These are phyloP conservation scores for Calonectria ilicicola DNA, from an alignment of 2,329 filamentous ascomycete species.

Conservation along the genomic window DNA sequence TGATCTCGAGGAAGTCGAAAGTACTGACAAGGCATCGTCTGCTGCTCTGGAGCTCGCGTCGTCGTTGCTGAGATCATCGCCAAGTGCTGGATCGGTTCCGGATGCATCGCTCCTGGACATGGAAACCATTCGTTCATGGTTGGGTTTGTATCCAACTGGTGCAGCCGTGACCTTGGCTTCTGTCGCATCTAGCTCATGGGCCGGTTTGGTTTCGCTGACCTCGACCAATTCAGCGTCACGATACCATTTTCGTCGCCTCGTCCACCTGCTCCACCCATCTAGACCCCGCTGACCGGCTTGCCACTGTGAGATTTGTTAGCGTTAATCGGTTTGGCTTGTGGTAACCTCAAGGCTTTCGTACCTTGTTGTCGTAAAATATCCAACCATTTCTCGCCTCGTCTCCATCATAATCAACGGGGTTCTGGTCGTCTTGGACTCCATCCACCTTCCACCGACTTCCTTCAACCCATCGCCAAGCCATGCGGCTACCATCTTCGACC, in stretches of 20 bases:
- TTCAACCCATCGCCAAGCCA: constrained; percentile 82
- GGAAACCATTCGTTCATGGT: constrained; percentile 52
- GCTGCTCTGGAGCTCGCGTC: constrained; percentile 46
- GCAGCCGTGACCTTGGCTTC: constrained; percentile 44
- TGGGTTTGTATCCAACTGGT: constrained; percentile 49
- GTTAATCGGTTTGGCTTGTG: not conserved
- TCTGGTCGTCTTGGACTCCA: constrained; percentile 68
- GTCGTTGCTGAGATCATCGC: constrained; percentile 42
- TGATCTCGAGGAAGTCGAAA: constrained; percentile 62
- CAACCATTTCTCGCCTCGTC: constrained; percentile 80
- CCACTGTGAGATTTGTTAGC: constrained; percentile 71
- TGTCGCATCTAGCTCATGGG: constrained; percentile 54
- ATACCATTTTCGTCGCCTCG: constrained; percentile 93
- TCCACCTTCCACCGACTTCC: constrained; percentile 90
- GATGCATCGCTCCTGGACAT: constrained; percentile 39
- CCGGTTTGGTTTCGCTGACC: constrained; percentile 53
- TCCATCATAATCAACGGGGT: constrained; percentile 62
- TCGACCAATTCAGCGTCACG: constrained; percentile 96
- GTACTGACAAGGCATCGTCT: constrained; percentile 58
- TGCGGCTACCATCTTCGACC: constrained; percentile 69
- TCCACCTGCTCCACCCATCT: constrained; percentile 96
- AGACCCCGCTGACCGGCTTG: constrained; percentile 84
- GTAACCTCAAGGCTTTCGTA: constrained; percentile 47
- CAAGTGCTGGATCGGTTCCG: constrained; percentile 36
- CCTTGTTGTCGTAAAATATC: constrained; percentile 99